Evolutionary conservation across 176 grass and related monocot species (phyloP).

Genomic region (Hsuehochloa calcarea): DNA sequence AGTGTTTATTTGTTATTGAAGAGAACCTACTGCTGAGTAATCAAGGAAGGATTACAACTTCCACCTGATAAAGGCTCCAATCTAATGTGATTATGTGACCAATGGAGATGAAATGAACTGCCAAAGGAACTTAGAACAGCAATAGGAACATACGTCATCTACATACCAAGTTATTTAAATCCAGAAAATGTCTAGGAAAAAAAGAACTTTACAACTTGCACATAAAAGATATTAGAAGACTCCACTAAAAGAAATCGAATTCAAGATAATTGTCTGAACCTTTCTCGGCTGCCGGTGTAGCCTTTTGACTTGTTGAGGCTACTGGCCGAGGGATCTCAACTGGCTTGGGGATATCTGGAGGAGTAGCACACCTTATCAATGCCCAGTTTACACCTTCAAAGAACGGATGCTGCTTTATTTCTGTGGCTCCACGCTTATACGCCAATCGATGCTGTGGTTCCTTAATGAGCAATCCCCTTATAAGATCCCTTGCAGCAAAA

Average conservation of each 20-base stretch:
- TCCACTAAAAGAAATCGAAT: slow-evolving; percentile 77
- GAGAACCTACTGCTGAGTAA: slow-evolving; percentile 18
- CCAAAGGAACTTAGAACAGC: slow-evolving; percentile 14
- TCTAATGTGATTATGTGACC: slow-evolving; percentile 28
- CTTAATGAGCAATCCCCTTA: slow-evolving; percentile 80
- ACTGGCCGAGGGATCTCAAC: slow-evolving; percentile 48
- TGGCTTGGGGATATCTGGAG: slow-evolving; percentile 69
- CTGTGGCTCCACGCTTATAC: slow-evolving; percentile 73
- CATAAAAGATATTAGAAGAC: not conserved
- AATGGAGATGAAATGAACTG: slow-evolving; percentile 18
- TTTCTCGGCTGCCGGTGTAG: slow-evolving; percentile 34
- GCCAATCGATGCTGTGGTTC: slow-evolving; percentile 74
- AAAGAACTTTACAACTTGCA: slow-evolving; percentile 45
- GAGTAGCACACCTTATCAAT: slow-evolving; percentile 69
- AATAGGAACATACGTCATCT: slow-evolving; percentile 36
- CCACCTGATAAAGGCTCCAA: slow-evolving; percentile 9
- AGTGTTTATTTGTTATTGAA: slow-evolving; percentile 36
- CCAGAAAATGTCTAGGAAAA: slow-evolving; percentile 22
- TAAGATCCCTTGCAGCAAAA: slow-evolving; percentile 68
- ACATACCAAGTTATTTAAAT: slow-evolving; percentile 43
- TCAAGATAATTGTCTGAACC: slow-evolving; percentile 70
- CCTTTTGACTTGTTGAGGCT: slow-evolving; percentile 55
- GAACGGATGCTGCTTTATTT: slow-evolving; percentile 85
- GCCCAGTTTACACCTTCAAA: slow-evolving; percentile 87
- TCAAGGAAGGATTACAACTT: slow-evolving; percentile 20